A percentile compares a stretch with the other conserved stretches of the same genome.
These are phyloP conservation scores for Monosporascus ibericus DNA, from an alignment of 2,329 filamentous ascomycete genomes.

Conservation along the genomic window DNA sequence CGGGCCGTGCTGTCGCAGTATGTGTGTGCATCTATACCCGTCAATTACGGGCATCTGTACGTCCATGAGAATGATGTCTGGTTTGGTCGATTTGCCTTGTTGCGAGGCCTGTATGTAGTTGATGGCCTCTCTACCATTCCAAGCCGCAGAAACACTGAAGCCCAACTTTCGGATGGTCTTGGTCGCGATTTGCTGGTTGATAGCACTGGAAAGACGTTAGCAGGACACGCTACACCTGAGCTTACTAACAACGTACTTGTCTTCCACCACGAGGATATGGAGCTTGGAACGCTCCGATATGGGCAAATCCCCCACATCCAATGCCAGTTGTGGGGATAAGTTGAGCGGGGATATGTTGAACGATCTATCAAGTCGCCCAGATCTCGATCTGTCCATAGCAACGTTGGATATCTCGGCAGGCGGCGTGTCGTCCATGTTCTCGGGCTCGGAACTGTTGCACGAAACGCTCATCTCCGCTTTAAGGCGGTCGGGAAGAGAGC, in stretches of 20 bases:
- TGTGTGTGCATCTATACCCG: conserved; percentile 70
- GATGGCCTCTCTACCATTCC: conserved; percentile 74
- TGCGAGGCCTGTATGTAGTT: conserved; percentile 60
- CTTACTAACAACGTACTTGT: conserved; percentile 52
- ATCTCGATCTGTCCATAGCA: conserved; percentile 18
- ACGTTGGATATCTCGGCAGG: conserved; percentile 24
- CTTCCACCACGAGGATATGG: conserved; percentile 73
- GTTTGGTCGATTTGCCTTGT: conserved; percentile 45
- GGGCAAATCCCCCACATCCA: conserved; percentile 42
- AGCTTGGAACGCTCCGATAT: conserved; percentile 54
- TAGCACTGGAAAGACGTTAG: conserved; percentile 35
- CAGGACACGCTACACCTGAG: background rate
- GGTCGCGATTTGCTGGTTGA: conserved; percentile 71
- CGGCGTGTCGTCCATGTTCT: conserved; percentile 39
- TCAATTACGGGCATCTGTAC: conserved; percentile 73
- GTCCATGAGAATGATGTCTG: conserved; percentile 74
- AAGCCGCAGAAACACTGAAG: conserved; percentile 64
- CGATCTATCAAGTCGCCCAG: conserved; percentile 25
- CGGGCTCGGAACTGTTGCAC: conserved; percentile 60
- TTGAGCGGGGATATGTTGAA: conserved; percentile 26
- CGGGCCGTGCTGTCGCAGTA: conserved; percentile 61
- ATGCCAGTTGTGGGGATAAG: conserved; percentile 19
- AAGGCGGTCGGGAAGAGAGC: conserved; percentile 60
- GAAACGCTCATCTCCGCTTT: conserved; percentile 60
- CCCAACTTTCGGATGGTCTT: conserved; percentile 69